Percentiles rank a stretch among this genome's conserved stretches.
Conservation (phyloP, 371 early-diverging fungal genomes). For the Syncephalis fuscata region DNA sequence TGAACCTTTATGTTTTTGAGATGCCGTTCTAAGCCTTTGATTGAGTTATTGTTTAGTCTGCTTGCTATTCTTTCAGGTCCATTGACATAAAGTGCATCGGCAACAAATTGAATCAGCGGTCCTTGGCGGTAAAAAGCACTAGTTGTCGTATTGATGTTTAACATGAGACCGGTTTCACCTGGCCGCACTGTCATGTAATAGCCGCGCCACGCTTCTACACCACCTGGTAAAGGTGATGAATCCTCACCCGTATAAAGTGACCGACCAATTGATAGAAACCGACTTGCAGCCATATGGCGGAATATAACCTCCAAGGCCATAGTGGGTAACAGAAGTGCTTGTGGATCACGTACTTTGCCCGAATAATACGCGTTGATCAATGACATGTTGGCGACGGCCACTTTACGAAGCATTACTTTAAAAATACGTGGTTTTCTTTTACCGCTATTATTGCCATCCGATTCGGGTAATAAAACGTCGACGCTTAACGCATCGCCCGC, state of each 20-base stretch:
- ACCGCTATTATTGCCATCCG: no score
- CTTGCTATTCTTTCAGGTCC: conserved; percentile 34
- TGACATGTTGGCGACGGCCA: background rate
- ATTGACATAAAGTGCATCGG: conserved; percentile 34
- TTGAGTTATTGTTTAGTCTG: conserved; percentile 32
- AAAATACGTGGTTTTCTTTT: no score
- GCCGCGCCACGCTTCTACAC: conserved; percentile 62
- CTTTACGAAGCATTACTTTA: no score
- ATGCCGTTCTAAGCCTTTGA: conserved; percentile 35
- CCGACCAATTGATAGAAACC: conserved; percentile 42
- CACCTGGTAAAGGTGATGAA: conserved; percentile 25
- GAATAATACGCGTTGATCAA: conserved; percentile 17
- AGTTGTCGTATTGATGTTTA: conserved; percentile 73
- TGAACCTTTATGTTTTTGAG: conserved; percentile 47
- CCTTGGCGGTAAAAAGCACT: conserved; percentile 72
- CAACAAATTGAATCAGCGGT: conserved; percentile 30
- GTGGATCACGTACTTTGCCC: conserved; percentile 8
- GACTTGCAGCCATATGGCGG: conserved; percentile 35
- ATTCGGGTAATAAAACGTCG: conserved; percentile 9
- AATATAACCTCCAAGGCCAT: conserved; percentile 49
- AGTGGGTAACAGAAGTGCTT: conserved; percentile 6
- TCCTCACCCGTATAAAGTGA: conserved; percentile 56
- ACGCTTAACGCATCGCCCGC: background rate
- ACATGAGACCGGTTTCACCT: conserved; percentile 27
- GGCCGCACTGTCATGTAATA: conserved; percentile 51